Base-by-base conservation (phyloP, 2,329 filamentous ascomycete species). In the Chaetomiaceae sp. region DNA sequence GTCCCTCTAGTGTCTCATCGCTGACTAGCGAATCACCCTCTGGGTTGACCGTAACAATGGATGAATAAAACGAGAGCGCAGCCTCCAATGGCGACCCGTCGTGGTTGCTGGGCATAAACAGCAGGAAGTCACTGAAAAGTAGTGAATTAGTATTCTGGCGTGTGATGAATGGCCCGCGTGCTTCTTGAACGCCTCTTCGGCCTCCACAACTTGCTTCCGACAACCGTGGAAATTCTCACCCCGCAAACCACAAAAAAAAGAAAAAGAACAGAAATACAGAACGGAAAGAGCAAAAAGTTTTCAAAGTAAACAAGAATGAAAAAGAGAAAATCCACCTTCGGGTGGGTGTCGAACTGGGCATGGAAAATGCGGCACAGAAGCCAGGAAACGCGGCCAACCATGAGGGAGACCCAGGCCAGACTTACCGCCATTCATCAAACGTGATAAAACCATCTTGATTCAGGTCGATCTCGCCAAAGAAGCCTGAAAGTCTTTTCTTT, bases 381-480 rank as follows among this genome's bases (percentile, higher is more conserved):
- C 38, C 32, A 41, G 43, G 23, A 16, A 42, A 48, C 51, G 36
- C 47, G 53, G 50, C 25, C 51, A 49, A 57, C 53, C 48, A 55
- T 53, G 58, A 49, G 18, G 53, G 47, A 50, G n/a, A n/a, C n/a
- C 33, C 48, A 41, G 29, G 27, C 18, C 25, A 48, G 53, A 76
- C 86, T 72, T 83, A 96, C 92, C 92, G 86, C 94, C 94, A 97
- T 78, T 99, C 94, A 61, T 90, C 85, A 71, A 95, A 97, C 58
- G 80, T 90, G 62, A 97, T 95, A 58, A 75, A 83, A 43, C 90
- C 90, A 68, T 99, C 91, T 62, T 86, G 81, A 72, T 99, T 92
- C 66, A 82, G 79, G 69, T 99, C 94, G 63, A 99, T 87, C 67
- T 96, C 87, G 59, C 81, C 74, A 67, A 99, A 96, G 74, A 99